Base-by-base conservation (phyloP, 2,329 filamentous ascomycete species). In the Clarireedia paspali region DNA sequence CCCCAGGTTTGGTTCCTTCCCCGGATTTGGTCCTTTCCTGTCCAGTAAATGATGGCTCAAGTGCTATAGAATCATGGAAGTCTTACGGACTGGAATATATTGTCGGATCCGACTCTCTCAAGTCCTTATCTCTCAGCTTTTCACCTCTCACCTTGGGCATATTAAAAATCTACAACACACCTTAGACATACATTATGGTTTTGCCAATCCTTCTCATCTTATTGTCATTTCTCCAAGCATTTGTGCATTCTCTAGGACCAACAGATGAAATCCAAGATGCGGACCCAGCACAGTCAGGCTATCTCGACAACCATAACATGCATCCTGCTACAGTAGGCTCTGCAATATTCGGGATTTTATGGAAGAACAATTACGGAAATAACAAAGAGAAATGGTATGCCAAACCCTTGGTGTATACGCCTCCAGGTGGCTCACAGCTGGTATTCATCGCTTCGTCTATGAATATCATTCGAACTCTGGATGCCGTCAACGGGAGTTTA, bases 221-320 rank as follows among this genome's bases (percentile, higher is more conserved):
- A 10, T 17, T 52, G 15, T 26, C 27, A 44, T 49, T 62, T n/a
- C 42, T 57, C 46, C 59, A 56, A n/a, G 26, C 42, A 23, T 12
- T 61, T n/a, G 57, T 61, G 20, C 49, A 44, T 15, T 53, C 57
- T 38, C 42, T 61, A 14, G 61, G 55, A 36, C 36, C 55, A 6
- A 63, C 61, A 38, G 60, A 63, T 42, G 57, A 59, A 42, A 60
- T 64, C 47, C 59, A 62, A 56, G 61, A 63, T 60, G 61, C 67
- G 24, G 70, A 73, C 57, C 57, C 66, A 14, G 62, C 67, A 15
- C 71, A 73, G 57, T 71, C 70, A 7, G 70, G 70, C 10, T 73
- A 73, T 56, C 59, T 72, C 12, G 64, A 44, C 15, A 84, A 81
- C 63, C 81, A 85, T 65, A 84, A 84, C 67, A 79, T 84, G 75